Conservation (phyloP, 257 asterid genomes). For the Misopates orontium region DNA sequence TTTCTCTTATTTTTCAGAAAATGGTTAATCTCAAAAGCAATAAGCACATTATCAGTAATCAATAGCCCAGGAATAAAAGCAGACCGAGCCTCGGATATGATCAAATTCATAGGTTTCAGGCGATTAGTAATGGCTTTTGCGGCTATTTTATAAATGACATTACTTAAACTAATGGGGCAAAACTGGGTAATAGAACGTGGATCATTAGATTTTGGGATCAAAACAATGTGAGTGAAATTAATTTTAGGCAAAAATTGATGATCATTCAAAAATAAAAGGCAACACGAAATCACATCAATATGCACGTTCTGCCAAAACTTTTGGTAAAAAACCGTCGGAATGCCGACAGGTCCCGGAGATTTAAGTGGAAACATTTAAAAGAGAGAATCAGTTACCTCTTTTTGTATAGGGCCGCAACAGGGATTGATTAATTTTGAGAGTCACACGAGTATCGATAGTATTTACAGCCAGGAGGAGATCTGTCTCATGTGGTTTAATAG, state of each 20-base stretch:
- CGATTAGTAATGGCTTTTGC: neutral
- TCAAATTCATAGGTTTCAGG: neutral
- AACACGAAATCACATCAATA: neutral
- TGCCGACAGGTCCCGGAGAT: neutral
- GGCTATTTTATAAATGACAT: neutral
- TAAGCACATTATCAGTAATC: neutral
- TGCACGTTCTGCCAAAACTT: neutral
- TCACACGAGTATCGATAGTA: too few relatives aligned
- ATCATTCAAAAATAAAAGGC: neutral
- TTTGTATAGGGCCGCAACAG: too few relatives aligned
- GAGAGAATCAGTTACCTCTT: too few relatives aligned
- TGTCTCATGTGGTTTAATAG: too few relatives aligned
- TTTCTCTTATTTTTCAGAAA: neutral
- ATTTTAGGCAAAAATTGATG: neutral
- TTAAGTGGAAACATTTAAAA: neutral
- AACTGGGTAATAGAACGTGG: neutral
- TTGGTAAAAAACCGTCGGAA: neutral
- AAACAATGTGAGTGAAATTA: neutral
- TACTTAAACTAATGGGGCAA: neutral
- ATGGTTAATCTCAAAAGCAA: neutral
- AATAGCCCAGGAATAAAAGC: neutral
- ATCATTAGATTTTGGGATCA: neutral
- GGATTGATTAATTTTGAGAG: too few relatives aligned
- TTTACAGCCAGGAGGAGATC: too few relatives aligned
- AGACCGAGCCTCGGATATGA: neutral